Conservation (phyloP, 1,284 basidiomycete species). For the Marasmius fiardii region DNA sequence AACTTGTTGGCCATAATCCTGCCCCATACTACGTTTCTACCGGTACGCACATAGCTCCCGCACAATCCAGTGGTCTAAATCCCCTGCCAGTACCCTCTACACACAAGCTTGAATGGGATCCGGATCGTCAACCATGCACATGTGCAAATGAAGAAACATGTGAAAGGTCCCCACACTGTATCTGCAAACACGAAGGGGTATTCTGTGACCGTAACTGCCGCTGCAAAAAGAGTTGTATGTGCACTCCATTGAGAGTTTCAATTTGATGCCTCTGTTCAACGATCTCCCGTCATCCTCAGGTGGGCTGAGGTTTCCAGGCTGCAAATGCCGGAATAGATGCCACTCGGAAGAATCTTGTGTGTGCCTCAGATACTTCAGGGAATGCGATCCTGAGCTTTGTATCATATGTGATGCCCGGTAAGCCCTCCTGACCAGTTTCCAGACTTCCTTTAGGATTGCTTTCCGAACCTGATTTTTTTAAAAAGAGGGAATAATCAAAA, state of each 20-base stretch:
- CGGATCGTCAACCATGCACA: neutral
- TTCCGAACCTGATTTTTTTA: neutral
- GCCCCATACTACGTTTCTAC: no score
- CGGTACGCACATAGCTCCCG: no score
- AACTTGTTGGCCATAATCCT: no score
- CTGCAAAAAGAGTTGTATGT: neutral
- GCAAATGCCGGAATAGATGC: constrained; percentile 31
- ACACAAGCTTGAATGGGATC: neutral
- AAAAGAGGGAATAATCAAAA: constrained; percentile 14
- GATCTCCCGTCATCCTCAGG: no score
- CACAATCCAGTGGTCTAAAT: neutral
- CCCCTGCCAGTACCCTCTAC: neutral
- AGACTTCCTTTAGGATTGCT: no score
- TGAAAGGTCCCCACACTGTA: neutral
- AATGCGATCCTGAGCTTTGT: constrained; percentile 52
- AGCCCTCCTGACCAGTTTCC: neutral
- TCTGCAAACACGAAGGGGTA: neutral
- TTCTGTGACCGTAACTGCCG: neutral
- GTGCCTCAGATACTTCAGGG: constrained; percentile 38
- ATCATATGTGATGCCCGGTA: constrained; percentile 24
- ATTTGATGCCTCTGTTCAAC: no score
- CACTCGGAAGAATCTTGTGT: constrained; percentile 34
- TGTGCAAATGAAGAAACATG: neutral
- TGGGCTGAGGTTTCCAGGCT: constrained; percentile 36
- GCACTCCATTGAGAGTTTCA: neutral